Conservation (phyloP, 1,284 basidiomycete species). For the Phellinidium pouzarii region DNA sequence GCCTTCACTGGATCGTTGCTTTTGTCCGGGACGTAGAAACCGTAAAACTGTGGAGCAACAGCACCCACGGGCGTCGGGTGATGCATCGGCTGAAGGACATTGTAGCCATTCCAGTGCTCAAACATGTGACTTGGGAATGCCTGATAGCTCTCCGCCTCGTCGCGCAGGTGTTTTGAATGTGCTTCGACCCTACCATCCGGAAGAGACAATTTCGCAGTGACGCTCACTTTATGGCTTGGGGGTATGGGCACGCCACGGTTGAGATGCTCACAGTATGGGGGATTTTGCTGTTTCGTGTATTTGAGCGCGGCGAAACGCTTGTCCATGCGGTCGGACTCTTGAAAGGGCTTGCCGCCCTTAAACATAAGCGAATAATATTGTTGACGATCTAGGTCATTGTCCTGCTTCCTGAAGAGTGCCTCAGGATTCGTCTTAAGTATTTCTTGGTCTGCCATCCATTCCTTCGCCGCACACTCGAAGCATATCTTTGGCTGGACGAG, state of each 20-base stretch:
- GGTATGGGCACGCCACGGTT: slow-evolving; percentile 8
- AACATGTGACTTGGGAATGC: slow-evolving; percentile 28
- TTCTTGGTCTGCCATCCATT: not conserved
- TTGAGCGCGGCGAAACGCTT: not conserved
- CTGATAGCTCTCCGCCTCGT: slow-evolving; percentile 29
- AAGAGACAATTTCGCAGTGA: slow-evolving; percentile 27
- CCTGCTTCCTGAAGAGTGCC: not conserved
- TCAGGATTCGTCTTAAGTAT: not conserved
- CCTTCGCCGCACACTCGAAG: slow-evolving; percentile 15
- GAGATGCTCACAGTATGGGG: slow-evolving; percentile 16
- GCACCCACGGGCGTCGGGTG: slow-evolving; percentile 30
- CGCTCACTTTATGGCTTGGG: slow-evolving; percentile 18
- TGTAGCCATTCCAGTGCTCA: slow-evolving; percentile 31
- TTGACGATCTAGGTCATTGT: not conserved
- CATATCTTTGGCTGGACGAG: slow-evolving; percentile 20
- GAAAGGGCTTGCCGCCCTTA: slow-evolving; percentile 9
- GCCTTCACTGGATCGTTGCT: slow-evolving; percentile 6
- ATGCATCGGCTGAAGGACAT: slow-evolving; percentile 24
- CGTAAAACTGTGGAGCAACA: slow-evolving; percentile 35
- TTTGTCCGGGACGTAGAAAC: slow-evolving; percentile 27
- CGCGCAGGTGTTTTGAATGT: slow-evolving; percentile 20
- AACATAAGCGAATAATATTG: slow-evolving; percentile 5
- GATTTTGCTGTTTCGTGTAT: not conserved
- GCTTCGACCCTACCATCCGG: slow-evolving; percentile 18
- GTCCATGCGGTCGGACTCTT: slow-evolving; percentile 9